Conservation (phyloP, 768 basidiomycete genomes). For the Clitopilus passeckerianus region DNA sequence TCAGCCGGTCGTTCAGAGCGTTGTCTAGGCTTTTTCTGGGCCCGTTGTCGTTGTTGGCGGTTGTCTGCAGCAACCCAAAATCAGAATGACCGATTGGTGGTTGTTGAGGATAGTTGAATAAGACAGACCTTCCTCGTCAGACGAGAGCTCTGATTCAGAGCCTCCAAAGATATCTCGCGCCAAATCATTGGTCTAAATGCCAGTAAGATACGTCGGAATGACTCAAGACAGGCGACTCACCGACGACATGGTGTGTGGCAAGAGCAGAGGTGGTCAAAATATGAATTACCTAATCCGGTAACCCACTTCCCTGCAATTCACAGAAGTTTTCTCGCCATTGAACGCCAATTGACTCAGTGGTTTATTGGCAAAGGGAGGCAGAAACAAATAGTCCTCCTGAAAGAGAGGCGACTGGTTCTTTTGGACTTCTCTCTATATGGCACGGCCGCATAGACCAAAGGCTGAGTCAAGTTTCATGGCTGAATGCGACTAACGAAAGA, state of each 20-base stretch:
- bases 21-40: background rate
- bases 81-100: background rate
- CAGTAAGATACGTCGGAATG: background rate
- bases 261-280: background rate
- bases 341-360: too few species aligned
- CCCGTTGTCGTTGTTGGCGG: background rate
- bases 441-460: too few species aligned
- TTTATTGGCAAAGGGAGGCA: too few species aligned
- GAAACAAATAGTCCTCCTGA: too few species aligned
- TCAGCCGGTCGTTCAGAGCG: background rate
- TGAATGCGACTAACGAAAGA: too few species aligned
- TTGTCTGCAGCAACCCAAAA: background rate
- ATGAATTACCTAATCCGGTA: background rate
- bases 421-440: too few species aligned
- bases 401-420: too few species aligned
- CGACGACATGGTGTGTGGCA: background rate
- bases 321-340: too few species aligned
- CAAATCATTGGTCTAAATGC: background rate
- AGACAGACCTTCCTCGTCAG: background rate
- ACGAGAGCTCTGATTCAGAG: conserved; percentile 1
- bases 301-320: too few species aligned
- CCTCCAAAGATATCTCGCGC: conserved; percentile 1
- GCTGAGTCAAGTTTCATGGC: too few species aligned
- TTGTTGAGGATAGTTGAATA: background rate
- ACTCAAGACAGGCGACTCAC: background rate